Percentiles rank a stretch among this genome's conserved stretches.
Conservation (phyloP, 2,329 filamentous ascomycete genomes). For the Ophiocordyceps polyrhachis-furcata region DNA sequence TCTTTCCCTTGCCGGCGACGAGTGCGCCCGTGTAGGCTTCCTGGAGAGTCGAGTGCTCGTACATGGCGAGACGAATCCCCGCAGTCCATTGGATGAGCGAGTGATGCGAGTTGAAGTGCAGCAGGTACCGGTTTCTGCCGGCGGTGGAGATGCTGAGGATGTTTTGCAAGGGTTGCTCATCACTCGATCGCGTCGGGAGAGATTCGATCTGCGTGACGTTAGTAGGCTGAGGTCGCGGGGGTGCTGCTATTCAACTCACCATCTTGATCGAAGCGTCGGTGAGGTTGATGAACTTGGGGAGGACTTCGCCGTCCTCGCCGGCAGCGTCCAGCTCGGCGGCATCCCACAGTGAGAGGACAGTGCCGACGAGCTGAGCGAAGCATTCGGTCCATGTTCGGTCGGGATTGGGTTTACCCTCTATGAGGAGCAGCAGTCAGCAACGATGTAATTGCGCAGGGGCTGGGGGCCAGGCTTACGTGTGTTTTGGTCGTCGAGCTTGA, state of each 20-base stretch:
- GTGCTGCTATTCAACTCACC: conserved; percentile 33
- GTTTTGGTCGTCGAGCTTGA: conserved; percentile 92
- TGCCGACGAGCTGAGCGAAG: conserved; percentile 91
- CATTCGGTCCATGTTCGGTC: conserved; percentile 91
- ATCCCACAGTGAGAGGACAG: conserved; percentile 89
- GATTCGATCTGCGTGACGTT: conserved; percentile 51
- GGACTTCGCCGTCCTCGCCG: conserved; percentile 65
- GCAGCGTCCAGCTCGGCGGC: conserved; percentile 78
- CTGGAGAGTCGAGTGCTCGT: conserved; percentile 78
- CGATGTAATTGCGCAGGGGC: neutral
- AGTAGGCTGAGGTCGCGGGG: neutral
- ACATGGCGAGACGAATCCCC: conserved; percentile 83
- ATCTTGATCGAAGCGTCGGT: conserved; percentile 97
- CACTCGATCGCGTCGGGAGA: conserved; percentile 60
- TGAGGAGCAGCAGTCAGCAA: neutral
- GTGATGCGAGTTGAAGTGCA: conserved; percentile 91
- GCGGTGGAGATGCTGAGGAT: conserved; percentile 92
- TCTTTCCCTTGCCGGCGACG: conserved; percentile 84
- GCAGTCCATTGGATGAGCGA: conserved; percentile 93
- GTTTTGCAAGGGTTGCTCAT: conserved; percentile 73
- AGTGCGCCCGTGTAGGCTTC: conserved; percentile 93
- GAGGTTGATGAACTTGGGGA: conserved; percentile 87
- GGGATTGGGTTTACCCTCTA: conserved; percentile 70
- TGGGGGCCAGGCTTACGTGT: conserved; percentile 33
- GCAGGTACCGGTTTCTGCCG: conserved; percentile 81